Percentiles rank a stretch among this genome's conserved stretches.
These are phyloP conservation scores for Stachybotrys elegans DNA, from an alignment of 2,329 filamentous ascomycete species.

Conservation along the genomic window DNA sequence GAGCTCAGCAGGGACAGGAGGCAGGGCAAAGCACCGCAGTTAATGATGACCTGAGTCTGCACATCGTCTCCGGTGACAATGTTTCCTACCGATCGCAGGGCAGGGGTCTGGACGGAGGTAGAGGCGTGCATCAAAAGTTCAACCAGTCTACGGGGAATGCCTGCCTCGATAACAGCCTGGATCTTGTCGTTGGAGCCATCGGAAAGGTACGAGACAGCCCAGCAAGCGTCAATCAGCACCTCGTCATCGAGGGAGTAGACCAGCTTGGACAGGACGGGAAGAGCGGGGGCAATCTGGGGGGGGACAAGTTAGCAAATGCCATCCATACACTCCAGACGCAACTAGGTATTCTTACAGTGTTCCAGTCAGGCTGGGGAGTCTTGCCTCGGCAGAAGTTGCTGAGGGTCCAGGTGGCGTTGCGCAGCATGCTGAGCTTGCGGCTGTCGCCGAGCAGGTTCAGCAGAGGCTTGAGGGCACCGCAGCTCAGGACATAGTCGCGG, in stretches of 20 bases:
- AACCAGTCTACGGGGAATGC: constrained; percentile 91
- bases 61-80: constrained; percentile 98
- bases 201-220: constrained; percentile 97
- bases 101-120: constrained; percentile 95
- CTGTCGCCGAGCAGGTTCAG: constrained; percentile 89
- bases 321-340: too few relatives aligned
- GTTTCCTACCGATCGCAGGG: constrained; percentile 94
- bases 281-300: constrained; percentile 82
- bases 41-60: constrained; percentile 98
- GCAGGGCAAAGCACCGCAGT: constrained; percentile 88
- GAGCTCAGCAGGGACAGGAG: constrained; percentile 92
- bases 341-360: constrained; percentile 68
- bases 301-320: constrained; percentile 5
- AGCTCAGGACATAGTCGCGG: constrained; percentile 91
- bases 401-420: constrained; percentile 97
- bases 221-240: constrained; percentile 97
- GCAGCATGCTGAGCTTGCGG: constrained; percentile 97
- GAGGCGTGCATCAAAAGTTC: constrained; percentile 98
- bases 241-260: constrained; percentile 98
- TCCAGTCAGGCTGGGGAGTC: constrained; percentile 97
- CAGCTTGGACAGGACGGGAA: constrained; percentile 92
- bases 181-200: constrained; percentile 99
- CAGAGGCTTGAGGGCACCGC: constrained; percentile 85
- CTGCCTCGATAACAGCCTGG: constrained; percentile 96
- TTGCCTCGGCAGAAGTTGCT: constrained; percentile 99